Conservation (phyloP, 2,329 filamentous ascomycete species). For the Colletotrichum trifolii region DNA sequence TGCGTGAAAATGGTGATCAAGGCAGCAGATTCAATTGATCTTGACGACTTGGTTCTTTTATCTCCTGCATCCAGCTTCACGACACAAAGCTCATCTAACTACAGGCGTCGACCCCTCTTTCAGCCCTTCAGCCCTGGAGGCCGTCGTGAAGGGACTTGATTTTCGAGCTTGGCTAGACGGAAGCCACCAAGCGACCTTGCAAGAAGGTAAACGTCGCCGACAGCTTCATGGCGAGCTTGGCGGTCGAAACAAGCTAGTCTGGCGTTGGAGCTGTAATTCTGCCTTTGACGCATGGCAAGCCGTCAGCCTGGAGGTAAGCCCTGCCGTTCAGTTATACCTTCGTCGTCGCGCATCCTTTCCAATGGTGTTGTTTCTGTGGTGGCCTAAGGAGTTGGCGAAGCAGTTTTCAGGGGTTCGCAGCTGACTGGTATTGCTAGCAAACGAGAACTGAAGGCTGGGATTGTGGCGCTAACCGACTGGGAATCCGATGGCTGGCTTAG, state of each 20-base stretch:
- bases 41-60: constrained; percentile 9
- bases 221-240: background rate
- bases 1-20: background rate
- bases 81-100: background rate
- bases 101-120: background rate
- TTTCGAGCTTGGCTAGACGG: constrained; percentile 17
- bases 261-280: background rate
- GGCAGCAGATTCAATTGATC: background rate
- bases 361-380: constrained; percentile 4
- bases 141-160: background rate
- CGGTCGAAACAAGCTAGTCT: constrained; percentile 1
- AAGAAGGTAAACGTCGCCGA: background rate
- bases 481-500: no score
- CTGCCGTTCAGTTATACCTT: background rate
- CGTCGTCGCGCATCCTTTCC: constrained; percentile 5
- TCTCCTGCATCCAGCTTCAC: background rate
- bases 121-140: constrained; percentile 21
- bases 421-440: constrained; percentile 3
- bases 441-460: background rate
- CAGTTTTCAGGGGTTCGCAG: constrained; percentile 18
- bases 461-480: background rate
- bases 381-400: background rate
- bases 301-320: constrained; percentile 20
- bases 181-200: constrained; percentile 7
- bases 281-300: constrained; percentile 18